phyloP scores from a whole-genome alignment of 306 rosid species.

The Medicago arabica region DNA sequence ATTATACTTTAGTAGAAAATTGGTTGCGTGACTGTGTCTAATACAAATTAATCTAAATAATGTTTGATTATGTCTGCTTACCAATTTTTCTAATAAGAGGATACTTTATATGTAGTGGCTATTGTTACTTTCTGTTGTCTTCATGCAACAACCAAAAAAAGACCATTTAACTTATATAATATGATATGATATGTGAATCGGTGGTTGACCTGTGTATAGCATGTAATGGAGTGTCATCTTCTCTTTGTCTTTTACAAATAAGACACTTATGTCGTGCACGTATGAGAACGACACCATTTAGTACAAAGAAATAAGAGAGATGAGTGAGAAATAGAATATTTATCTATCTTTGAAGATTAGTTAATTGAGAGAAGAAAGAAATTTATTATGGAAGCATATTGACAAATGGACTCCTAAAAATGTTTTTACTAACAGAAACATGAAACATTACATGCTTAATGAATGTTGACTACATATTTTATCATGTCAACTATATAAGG shows the following conservation, averaged over 20 bases:
- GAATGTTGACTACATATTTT: too few relatives aligned
- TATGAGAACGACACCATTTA: neutral
- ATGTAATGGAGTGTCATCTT: neutral
- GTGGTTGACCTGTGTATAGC: neutral
- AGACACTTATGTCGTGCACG: neutral
- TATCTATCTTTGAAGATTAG: too few relatives aligned
- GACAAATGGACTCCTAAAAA: too few relatives aligned
- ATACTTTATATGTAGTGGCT: neutral
- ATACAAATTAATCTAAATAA: neutral
- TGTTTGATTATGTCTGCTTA: neutral
- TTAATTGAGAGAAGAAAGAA: too few relatives aligned
- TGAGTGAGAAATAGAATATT: too few relatives aligned
- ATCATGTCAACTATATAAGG: too few relatives aligned
- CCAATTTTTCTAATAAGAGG: neutral
- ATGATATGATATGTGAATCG: neutral
- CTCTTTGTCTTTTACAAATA: constrained; percentile 10
- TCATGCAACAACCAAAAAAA: neutral
- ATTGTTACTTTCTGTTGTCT: neutral
- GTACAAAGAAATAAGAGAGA: too few relatives aligned
- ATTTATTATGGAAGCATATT: too few relatives aligned
- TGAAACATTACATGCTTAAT: too few relatives aligned
- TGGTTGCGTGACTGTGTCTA: too few relatives aligned
- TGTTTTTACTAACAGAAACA: too few relatives aligned
- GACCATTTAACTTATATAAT: neutral
- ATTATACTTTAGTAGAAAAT: too few relatives aligned